phyloP scores from a whole-genome alignment of 2,329 filamentous ascomycete genomes.

The Arthrobotrys sinensis region DNA sequence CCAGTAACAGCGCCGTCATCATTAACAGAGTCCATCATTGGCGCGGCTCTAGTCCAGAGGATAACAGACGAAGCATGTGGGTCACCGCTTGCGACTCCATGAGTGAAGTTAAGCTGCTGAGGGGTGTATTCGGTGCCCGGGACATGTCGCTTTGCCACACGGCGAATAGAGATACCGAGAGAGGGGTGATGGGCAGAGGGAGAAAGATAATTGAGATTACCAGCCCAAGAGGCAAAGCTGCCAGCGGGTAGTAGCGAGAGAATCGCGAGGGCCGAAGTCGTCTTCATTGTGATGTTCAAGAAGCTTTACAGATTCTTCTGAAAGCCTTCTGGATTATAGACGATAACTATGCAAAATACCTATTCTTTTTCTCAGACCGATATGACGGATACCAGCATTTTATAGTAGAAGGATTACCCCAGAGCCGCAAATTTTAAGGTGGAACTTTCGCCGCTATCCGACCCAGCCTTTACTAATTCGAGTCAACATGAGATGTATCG shows the following conservation, averaged over 20 bases:
- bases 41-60: conserved; percentile 69
- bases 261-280: conserved; percentile 4
- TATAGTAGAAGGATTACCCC: background rate
- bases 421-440: background rate
- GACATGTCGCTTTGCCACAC: conserved; percentile 73
- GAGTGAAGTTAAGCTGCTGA: conserved; percentile 75
- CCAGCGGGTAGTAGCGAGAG: conserved; percentile 7
- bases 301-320: background rate
- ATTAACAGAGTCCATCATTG: conserved; percentile 67
- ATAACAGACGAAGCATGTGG: conserved; percentile 69
- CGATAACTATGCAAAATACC: background rate
- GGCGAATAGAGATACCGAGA: conserved; percentile 77
- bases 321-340: background rate
- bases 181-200: conserved; percentile 76
- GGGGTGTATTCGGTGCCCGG: conserved; percentile 69
- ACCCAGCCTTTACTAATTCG: background rate
- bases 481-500: background rate
- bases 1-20: conserved; percentile 70
- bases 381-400: background rate
- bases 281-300: conserved; percentile 16
- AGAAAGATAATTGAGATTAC: conserved; percentile 78
- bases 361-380: conserved; percentile 7
- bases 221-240: conserved; percentile 64
- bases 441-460: background rate
- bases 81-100: conserved; percentile 73